Evolutionary conservation across 176 grass and related monocot genomes (phyloP).

Genomic region (Tillandsia leiboldiana): DNA sequence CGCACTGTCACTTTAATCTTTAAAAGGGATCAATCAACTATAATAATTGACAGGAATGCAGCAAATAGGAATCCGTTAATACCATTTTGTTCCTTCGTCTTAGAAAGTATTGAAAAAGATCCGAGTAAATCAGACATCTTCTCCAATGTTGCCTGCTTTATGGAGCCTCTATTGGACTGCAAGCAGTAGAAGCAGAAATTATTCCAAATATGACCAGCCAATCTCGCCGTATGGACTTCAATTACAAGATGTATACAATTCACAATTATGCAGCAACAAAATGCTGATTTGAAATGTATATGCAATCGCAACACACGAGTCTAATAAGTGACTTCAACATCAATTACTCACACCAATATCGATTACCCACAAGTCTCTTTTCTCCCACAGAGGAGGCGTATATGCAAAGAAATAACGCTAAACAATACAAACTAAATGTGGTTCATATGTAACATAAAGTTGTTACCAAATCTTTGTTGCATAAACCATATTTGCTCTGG

Average conservation of each 20-base stretch:
- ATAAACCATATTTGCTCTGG: slow-evolving; percentile 80
- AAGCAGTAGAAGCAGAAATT: slow-evolving; percentile 5
- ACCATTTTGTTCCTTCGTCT: slow-evolving; percentile 55
- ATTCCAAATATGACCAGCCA: neutral
- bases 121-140: slow-evolving; percentile 67
- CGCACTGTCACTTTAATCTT: too few species aligned
- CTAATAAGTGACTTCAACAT: neutral
- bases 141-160: slow-evolving; percentile 47
- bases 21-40: too few species aligned
- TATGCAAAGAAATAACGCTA: too few species aligned
- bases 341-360: neutral
- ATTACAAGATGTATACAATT: neutral
- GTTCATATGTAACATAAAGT: neutral
- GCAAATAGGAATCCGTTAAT: slow-evolving; percentile 1
- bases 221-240: neutral
- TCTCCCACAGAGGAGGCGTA: neutral
- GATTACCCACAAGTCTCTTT: neutral
- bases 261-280: neutral
- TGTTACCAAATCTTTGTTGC: slow-evolving; percentile 48
- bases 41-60: too few species aligned
- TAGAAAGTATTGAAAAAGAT: slow-evolving; percentile 47
- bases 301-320: neutral
- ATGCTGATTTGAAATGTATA: neutral
- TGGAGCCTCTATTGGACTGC: slow-evolving; percentile 49
- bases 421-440: neutral